These are phyloP conservation scores for Fusarium caatingaense DNA, from an alignment of 2,329 filamentous ascomycete species.

Conservation along the genomic window DNA sequence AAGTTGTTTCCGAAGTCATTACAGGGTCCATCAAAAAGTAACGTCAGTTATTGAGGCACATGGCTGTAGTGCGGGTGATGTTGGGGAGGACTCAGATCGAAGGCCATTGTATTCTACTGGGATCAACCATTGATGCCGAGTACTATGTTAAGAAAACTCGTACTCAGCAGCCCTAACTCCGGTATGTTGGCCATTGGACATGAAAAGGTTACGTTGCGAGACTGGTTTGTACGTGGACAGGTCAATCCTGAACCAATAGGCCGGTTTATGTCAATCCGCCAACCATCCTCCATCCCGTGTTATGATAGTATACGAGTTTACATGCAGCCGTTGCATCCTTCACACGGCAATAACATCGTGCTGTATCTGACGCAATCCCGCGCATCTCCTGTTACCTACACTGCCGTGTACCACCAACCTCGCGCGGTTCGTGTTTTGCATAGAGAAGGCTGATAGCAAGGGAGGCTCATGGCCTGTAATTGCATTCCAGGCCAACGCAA, in stretches of 20 bases:
- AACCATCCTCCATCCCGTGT: neutral
- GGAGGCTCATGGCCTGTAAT: neutral
- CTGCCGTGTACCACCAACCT: conserved; percentile 1
- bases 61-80: neutral
- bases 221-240: neutral
- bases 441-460: neutral
- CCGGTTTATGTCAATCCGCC: neutral
- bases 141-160: neutral
- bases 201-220: neutral
- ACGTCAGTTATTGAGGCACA: neutral
- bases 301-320: conserved; percentile 1
- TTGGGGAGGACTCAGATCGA: neutral
- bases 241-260: neutral
- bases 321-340: neutral
- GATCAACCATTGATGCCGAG: neutral
- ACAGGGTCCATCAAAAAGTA: neutral
- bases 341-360: neutral
- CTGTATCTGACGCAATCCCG: neutral
- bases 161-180: neutral
- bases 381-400: neutral
- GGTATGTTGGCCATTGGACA: neutral
- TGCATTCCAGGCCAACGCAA: conserved; percentile 16
- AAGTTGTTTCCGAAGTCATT: neutral
- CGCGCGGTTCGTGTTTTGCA: neutral
- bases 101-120: neutral